phyloP scores from a whole-genome alignment of 1,284 basidiomycete species.

The Cryptococcus deneoformans region DNA sequence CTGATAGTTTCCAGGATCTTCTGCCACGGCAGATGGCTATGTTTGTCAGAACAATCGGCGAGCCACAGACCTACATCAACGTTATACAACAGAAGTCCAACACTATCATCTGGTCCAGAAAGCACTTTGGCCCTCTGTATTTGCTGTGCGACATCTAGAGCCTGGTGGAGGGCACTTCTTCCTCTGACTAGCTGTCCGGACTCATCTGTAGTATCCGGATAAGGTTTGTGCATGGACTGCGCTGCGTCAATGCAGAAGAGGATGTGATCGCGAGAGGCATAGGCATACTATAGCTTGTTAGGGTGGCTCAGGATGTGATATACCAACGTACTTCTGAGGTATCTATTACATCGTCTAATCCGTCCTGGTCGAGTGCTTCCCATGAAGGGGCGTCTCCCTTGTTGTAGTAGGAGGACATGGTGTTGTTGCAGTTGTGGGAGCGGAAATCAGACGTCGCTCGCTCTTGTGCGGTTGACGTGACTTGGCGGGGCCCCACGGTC shows the following conservation, averaged over 20 bases:
- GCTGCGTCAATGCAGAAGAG: constrained; percentile 94
- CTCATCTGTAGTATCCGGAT: constrained; percentile 51
- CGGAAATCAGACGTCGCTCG: too few species aligned
- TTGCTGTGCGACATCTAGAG: constrained; percentile 76
- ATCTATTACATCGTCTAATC: constrained; percentile 40
- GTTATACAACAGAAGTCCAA: constrained; percentile 89
- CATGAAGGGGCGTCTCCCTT: constrained; percentile 36
- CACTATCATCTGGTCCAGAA: constrained; percentile 77
- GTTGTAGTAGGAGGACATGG: constrained; percentile 42
- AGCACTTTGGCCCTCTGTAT: constrained; percentile 88
- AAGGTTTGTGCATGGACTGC: constrained; percentile 74
- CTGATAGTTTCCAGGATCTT: constrained; percentile 52
- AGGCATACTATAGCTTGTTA: constrained; percentile 57
- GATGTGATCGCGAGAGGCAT: constrained; percentile 74
- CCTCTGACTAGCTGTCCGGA: constrained; percentile 29
- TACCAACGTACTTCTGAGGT: constrained; percentile 33
- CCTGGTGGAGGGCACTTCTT: constrained; percentile 53
- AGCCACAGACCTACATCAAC: constrained; percentile 60
- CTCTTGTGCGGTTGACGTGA: too few species aligned
- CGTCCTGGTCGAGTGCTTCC: constrained; percentile 34
- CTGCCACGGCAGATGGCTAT: constrained; percentile 9
- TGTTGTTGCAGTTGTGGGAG: not conserved
- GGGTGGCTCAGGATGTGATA: not conserved
- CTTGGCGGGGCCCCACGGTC: too few species aligned
- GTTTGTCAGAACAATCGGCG: not conserved